A percentile compares a stretch with the other conserved stretches of the same genome.
Conservation (phyloP, 2,329 filamentous ascomycete genomes). For the Lasiodiplodia sp. region DNA sequence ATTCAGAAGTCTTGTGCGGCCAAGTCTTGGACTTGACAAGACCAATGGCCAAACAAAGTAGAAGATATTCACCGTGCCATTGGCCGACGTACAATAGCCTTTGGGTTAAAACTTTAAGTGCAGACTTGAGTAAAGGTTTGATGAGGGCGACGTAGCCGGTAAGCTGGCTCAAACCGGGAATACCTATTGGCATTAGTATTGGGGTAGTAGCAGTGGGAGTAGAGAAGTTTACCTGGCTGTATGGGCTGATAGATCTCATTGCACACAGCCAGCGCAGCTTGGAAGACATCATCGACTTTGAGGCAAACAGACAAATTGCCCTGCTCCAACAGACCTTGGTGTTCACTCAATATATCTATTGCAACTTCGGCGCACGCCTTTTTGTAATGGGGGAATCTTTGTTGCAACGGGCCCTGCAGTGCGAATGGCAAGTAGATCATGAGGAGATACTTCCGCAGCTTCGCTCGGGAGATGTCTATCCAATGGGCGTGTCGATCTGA, state of each 20-base stretch:
- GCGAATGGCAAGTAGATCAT: slow-evolving; percentile 19
- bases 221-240: neutral
- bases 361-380: slow-evolving; percentile 15
- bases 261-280: slow-evolving; percentile 6
- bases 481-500: neutral
- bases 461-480: slow-evolving; percentile 2
- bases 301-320: slow-evolving; percentile 4
- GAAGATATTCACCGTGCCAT: slow-evolving; percentile 14
- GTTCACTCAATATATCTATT: slow-evolving; percentile 4
- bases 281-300: slow-evolving; percentile 21
- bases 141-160: slow-evolving; percentile 9
- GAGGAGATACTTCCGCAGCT: slow-evolving; percentile 14
- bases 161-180: neutral
- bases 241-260: slow-evolving; percentile 15
- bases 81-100: slow-evolving; percentile 5
- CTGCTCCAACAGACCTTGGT: neutral
- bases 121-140: slow-evolving; percentile 9
- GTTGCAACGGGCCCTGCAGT: neutral
- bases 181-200: neutral
- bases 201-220: too few species aligned
- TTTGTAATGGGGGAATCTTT: slow-evolving; percentile 9
- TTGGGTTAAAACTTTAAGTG: slow-evolving; percentile 4
- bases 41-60: slow-evolving; percentile 14
- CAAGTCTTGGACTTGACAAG: slow-evolving; percentile 12
- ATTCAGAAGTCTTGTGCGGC: slow-evolving; percentile 3